Conservation (phyloP, 257 asterid genomes). For the Rhazya stricta region DNA sequence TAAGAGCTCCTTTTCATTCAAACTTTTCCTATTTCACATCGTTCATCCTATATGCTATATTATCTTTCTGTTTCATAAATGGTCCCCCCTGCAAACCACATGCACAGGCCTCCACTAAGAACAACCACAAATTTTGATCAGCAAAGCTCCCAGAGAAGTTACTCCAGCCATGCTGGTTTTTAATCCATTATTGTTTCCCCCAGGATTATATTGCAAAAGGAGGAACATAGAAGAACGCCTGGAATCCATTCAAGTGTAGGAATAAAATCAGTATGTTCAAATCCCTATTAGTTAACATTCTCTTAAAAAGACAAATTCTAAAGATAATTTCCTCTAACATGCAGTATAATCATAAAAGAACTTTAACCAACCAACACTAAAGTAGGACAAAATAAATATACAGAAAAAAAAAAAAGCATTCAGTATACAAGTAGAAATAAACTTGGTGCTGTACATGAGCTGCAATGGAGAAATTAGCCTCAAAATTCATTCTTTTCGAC, state of each 20-base stretch:
- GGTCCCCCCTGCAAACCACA: neutral
- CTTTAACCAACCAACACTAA: too few relatives aligned
- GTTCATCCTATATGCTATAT: neutral
- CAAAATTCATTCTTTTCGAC: conserved; percentile 15
- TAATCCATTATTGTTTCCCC: neutral
- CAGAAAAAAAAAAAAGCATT: neutral
- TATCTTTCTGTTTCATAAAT: too few relatives aligned
- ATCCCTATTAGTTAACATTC: too few relatives aligned
- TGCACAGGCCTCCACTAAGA: neutral
- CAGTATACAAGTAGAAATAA: too few relatives aligned
- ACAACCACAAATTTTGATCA: neutral
- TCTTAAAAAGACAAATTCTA: neutral
- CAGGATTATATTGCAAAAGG: neutral
- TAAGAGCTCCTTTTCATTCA: too few relatives aligned
- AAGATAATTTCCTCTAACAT: neutral
- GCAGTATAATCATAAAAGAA: neutral
- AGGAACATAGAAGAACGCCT: neutral
- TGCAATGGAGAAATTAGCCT: neutral
- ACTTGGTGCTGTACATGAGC: neutral
- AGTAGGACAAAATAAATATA: neutral
- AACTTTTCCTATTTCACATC: neutral
- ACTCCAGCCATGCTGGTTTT: too few relatives aligned
- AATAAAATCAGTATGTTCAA: too few relatives aligned
- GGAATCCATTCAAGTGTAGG: neutral
- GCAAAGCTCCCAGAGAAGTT: neutral